These are phyloP conservation scores for Ceratobasidium theobromae DNA, from an alignment of 1,284 basidiomycete species.

Conservation along the genomic window DNA sequence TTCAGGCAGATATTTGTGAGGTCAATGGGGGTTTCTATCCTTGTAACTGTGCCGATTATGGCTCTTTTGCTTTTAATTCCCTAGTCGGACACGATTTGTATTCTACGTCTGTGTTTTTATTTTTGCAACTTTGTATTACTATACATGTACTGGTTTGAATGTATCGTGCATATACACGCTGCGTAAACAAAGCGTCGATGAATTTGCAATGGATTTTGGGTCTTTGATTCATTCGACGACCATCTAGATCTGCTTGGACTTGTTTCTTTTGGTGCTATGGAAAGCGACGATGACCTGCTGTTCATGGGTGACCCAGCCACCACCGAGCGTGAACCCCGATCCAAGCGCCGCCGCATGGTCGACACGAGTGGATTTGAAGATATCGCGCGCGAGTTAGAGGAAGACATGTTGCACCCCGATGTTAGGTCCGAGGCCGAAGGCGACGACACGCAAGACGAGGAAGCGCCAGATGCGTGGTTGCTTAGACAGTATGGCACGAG, in stretches of 20 bases:
- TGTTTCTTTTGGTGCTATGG: no score
- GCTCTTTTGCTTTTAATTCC: slow-evolving; percentile 7
- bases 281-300: no score
- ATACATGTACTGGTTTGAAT: no score
- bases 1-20: slow-evolving; percentile 8
- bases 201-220: no score
- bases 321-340: neutral
- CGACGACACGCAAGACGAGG: slow-evolving; percentile 1
- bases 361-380: slow-evolving; percentile 11
- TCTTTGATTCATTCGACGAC: no score
- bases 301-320: no score
- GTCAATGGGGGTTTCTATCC: slow-evolving; percentile 1
- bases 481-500: neutral
- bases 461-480: slow-evolving; percentile 27
- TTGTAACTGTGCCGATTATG: neutral
- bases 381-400: slow-evolving; percentile 26
- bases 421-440: neutral
- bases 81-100: no score
- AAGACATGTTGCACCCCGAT: neutral
- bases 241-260: no score
- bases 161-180: no score
- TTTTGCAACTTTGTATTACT: no score
- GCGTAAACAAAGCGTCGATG: no score
- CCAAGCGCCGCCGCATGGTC: neutral
- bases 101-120: no score